Percentiles rank a stretch among this genome's conserved stretches.
Evolutionary conservation across 169 alveolate genomes (phyloP).

Genomic region (Eimeria acervulina): DNA sequence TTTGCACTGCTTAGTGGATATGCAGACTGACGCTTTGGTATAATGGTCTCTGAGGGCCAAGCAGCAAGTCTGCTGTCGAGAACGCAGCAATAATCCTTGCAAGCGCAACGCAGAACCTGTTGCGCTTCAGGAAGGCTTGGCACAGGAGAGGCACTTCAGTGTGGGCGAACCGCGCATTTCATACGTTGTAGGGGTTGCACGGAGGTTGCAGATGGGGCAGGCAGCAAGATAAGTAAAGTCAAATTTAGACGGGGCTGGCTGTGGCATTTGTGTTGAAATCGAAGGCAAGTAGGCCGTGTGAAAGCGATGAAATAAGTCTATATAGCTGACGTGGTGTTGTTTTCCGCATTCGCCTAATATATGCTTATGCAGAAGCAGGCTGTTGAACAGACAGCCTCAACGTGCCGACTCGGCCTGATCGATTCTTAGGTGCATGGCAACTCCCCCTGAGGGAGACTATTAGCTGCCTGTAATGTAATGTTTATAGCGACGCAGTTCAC

Average conservation of each 20-base stretch:
- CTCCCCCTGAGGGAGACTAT: not conserved
- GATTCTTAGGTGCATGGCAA: no score
- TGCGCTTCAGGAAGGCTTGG: not conserved
- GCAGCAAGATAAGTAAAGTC: not conserved
- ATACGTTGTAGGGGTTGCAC: not conserved
- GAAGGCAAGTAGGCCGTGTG: not conserved
- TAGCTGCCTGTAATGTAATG: not conserved
- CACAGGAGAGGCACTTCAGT: not conserved
- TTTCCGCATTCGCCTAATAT: not conserved
- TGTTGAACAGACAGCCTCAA: not conserved
- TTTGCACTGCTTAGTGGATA: not conserved
- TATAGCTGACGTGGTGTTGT: not conserved
- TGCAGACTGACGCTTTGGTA: not conserved
- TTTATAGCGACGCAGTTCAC: not conserved
- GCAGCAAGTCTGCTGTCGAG: not conserved
- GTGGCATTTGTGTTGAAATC: not conserved
- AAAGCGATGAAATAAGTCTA: no score
- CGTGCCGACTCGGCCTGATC: not conserved
- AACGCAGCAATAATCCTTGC: not conserved
- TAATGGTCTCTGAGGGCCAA: not conserved
- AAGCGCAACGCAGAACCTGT: not conserved
- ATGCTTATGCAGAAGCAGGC: not conserved
- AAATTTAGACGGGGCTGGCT: not conserved
- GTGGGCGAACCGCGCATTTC: not conserved
- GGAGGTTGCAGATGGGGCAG: not conserved